Conservation (phyloP, 306 rosid species). For the Prunus dulcis region DNA sequence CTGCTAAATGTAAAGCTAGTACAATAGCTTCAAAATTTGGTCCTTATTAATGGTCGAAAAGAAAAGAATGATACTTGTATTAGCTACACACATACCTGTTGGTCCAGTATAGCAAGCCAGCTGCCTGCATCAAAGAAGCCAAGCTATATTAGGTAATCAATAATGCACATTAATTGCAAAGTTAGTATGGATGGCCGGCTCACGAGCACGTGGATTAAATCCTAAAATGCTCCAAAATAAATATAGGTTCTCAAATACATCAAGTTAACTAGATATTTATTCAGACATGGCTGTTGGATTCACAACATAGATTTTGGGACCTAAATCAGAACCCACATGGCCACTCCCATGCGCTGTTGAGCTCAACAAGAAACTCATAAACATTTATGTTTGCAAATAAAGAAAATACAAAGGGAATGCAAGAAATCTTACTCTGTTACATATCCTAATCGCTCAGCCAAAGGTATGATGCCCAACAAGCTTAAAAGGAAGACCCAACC, state of each 20-base stretch:
- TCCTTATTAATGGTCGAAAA: not conserved
- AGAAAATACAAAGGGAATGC: not conserved
- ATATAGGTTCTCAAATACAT: not conserved
- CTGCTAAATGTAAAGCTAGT: not conserved
- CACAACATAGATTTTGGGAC: too few species aligned
- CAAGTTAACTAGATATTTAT: not conserved
- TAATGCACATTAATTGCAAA: not conserved
- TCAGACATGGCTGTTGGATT: not conserved
- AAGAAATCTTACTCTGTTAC: conserved; percentile 45
- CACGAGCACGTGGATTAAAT: not conserved
- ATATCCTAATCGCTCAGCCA: conserved; percentile 54
- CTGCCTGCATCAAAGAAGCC: conserved; percentile 43
- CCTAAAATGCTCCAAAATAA: not conserved
- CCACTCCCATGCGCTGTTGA: not conserved
- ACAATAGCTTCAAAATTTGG: not conserved
- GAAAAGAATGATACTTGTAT: not conserved
- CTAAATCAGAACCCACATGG: too few species aligned
- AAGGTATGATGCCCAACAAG: conserved; percentile 50
- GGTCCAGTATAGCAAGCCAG: conserved; percentile 57
- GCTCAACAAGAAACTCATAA: not conserved
- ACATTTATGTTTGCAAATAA: not conserved
- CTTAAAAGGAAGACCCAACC: conserved; percentile 53
- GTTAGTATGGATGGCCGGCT: not conserved
- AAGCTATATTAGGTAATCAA: conserved; percentile 15
- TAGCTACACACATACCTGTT: conserved; percentile 30